Evolutionary conservation across 331 rosid genomes (phyloP).

Genomic region (Pyracantha coccinea): DNA sequence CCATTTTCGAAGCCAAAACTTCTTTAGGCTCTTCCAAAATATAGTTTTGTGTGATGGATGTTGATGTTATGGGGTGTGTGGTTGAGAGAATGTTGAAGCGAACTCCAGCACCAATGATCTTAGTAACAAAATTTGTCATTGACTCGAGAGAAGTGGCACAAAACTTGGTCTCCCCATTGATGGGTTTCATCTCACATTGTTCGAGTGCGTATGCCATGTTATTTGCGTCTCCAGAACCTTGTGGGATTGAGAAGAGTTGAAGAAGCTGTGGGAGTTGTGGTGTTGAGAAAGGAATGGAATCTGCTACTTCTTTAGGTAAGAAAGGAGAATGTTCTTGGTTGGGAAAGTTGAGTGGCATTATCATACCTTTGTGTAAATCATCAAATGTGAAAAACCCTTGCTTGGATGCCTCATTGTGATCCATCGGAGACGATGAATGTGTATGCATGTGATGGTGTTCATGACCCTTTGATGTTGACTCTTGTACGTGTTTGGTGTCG

Average conservation of each 20-base stretch:
- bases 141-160: slow-evolving; percentile 57
- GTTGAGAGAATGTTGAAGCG: slow-evolving; percentile 24
- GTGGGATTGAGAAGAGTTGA: slow-evolving; percentile 44
- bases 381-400: slow-evolving; percentile 24
- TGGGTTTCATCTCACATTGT: slow-evolving; percentile 30
- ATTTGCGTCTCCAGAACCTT: slow-evolving; percentile 31
- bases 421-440: not conserved
- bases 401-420: not conserved
- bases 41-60: slow-evolving; percentile 27
- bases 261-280: slow-evolving; percentile 43
- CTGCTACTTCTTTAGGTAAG: slow-evolving; percentile 31
- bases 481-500: too few relatives aligned
- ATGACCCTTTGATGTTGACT: not conserved
- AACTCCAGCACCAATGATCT: slow-evolving; percentile 19
- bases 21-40: slow-evolving; percentile 27
- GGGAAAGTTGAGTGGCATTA: slow-evolving; percentile 46
- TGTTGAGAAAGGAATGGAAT: slow-evolving; percentile 46
- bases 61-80: slow-evolving; percentile 22
- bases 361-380: slow-evolving; percentile 33
- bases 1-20: slow-evolving; percentile 45
- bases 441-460: not conserved
- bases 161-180: slow-evolving; percentile 41
- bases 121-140: slow-evolving; percentile 30
- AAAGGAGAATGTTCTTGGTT: slow-evolving; percentile 24
- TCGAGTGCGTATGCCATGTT: slow-evolving; percentile 32